Percentiles rank a stretch among this genome's conserved stretches.
These are phyloP conservation scores for Kodamaea sp. DNA, from an alignment of 1,139 yeast genomes.

Conservation along the genomic window DNA sequence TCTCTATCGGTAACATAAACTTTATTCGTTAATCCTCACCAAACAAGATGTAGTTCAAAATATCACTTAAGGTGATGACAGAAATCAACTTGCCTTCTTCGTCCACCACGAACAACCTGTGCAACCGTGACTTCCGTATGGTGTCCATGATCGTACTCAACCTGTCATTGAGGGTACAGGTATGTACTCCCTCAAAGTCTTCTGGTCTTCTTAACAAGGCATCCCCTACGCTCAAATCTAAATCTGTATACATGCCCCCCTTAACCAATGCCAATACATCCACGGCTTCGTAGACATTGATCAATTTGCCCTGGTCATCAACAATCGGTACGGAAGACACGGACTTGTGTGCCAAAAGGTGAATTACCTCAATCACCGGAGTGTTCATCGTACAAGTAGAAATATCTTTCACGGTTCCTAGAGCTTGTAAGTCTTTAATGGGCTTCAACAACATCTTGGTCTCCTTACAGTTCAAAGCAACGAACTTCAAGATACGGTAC, in stretches of 20 bases:
- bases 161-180: conserved; percentile 87
- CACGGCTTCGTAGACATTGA: conserved; percentile 94
- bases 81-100: conserved; percentile 75
- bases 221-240: conserved; percentile 91
- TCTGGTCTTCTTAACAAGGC: conserved; percentile 93
- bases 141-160: conserved; percentile 92
- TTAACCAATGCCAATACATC: conserved; percentile 91
- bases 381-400: conserved; percentile 87
- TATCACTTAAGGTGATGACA: conserved; percentile 89
- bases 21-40: conserved; percentile 54
- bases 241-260: conserved; percentile 91
- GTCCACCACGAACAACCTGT: conserved; percentile 91
- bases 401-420: conserved; percentile 61
- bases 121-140: conserved; percentile 85
- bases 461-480: conserved; percentile 94
- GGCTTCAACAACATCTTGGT: conserved; percentile 83
- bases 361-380: conserved; percentile 93
- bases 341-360: conserved; percentile 71
- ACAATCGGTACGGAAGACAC: conserved; percentile 93
- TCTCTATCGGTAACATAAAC: too few relatives aligned
- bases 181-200: conserved; percentile 97
- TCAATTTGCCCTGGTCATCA: conserved; percentile 70
- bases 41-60: conserved; percentile 76
- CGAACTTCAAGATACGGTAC: conserved; percentile 92
- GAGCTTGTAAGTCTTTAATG: conserved; percentile 60